phyloP scores from a whole-genome alignment of 2,329 filamentous ascomycete species.

The Penicillium digitatum region DNA sequence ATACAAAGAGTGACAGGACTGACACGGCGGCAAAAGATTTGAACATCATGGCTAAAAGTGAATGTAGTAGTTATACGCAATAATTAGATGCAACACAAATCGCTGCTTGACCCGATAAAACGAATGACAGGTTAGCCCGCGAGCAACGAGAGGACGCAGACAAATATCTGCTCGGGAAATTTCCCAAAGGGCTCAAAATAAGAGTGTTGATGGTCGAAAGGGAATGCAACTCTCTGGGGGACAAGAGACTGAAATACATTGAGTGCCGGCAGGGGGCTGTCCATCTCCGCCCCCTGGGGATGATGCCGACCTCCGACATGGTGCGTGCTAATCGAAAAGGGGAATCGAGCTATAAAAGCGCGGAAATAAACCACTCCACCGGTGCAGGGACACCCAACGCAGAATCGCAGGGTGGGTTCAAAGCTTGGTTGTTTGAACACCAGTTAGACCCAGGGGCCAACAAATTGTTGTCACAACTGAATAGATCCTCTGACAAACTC shows the following conservation, averaged over 20 bases:
- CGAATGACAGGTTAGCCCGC: constrained; percentile 30
- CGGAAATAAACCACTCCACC: constrained; percentile 9
- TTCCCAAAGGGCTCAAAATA: constrained; percentile 16
- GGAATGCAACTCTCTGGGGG: constrained; percentile 5
- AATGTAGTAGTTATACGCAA: constrained; percentile 22
- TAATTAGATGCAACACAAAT: constrained; percentile 32
- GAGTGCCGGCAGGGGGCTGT: neutral
- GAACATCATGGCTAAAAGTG: constrained; percentile 38
- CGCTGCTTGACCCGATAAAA: constrained; percentile 29
- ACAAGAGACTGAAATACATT: constrained; percentile 7
- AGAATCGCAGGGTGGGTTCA: neutral
- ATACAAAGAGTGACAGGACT: constrained; percentile 31
- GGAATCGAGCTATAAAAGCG: neutral
- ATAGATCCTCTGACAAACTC: neutral
- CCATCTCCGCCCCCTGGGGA: constrained; percentile 1
- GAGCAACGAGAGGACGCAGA: constrained; percentile 56
- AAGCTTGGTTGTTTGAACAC: neutral
- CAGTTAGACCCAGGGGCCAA: neutral
- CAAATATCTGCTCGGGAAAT: constrained; percentile 35
- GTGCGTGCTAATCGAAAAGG: constrained; percentile 5
- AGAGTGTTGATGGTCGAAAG: constrained; percentile 9
- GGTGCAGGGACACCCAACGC: neutral
- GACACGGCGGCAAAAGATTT: constrained; percentile 35
- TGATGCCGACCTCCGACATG: constrained; percentile 5
- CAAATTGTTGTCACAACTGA: too few relatives aligned